phyloP scores from a whole-genome alignment of 2,329 filamentous ascomycete species.

The Colletotrichum sp. region DNA sequence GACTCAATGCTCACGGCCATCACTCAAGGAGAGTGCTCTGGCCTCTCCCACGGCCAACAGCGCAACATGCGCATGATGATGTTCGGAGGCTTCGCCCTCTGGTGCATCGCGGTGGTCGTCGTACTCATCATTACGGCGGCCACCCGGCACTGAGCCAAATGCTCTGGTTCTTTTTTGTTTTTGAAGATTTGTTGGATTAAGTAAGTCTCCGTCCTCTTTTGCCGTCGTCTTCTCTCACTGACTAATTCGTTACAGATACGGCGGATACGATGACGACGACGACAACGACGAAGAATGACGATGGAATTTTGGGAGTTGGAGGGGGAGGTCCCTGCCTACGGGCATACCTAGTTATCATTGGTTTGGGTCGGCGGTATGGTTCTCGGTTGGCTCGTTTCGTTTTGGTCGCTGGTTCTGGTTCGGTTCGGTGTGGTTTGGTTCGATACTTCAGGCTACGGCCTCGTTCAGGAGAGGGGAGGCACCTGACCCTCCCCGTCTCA shows the following conservation, averaged over 20 bases:
- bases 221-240: not conserved
- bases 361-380: not conserved
- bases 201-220: not conserved
- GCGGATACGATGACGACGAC: not conserved
- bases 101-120: not conserved
- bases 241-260: not conserved
- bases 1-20: not conserved
- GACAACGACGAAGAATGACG: not conserved
- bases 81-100: slow-evolving; percentile 4
- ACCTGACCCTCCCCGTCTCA: not conserved
- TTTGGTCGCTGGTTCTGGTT: not conserved
- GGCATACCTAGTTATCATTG: not conserved
- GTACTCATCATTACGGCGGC: not conserved
- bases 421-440: not conserved
- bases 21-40: slow-evolving; percentile 15
- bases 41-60: slow-evolving; percentile 6
- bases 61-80: slow-evolving; percentile 12
- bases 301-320: not conserved
- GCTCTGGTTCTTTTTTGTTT: not conserved
- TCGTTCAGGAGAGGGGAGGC: not conserved
- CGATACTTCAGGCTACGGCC: not conserved
- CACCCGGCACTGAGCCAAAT: not conserved
- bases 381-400: not conserved
- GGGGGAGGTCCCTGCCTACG: slow-evolving; percentile 10
- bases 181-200: not conserved